These are phyloP conservation scores for Didymella exigua DNA, from an alignment of 2,329 filamentous ascomycete species.

Conservation along the genomic window DNA sequence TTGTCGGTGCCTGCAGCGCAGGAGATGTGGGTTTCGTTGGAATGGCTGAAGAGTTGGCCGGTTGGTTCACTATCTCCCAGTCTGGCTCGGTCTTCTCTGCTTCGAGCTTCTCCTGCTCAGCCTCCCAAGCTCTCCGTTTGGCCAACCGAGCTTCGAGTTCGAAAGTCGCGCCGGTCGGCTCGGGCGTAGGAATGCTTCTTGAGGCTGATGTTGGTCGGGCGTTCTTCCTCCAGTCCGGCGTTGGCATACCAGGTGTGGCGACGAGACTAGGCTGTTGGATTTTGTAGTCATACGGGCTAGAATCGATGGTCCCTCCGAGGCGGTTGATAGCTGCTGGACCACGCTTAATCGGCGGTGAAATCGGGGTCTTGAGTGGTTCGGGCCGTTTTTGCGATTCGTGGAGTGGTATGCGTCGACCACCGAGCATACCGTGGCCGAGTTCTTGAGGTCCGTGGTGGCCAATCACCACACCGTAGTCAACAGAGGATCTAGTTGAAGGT, in stretches of 20 bases:
- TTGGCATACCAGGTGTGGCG: not conserved
- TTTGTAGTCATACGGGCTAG: conserved; percentile 4
- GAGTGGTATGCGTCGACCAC: not conserved
- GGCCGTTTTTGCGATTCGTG: conserved; percentile 22
- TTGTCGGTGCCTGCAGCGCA: not conserved
- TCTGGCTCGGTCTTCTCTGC: not conserved
- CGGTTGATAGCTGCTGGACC: not conserved
- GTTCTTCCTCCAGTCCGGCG: conserved; percentile 5
- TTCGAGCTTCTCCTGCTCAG: conserved; percentile 14
- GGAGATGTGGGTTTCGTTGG: not conserved
- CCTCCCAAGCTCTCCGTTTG: conserved; percentile 4
- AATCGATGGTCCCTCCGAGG: conserved; percentile 12
- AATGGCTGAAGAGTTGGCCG: not conserved
- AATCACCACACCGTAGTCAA: not conserved
- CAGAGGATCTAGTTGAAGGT: not conserved
- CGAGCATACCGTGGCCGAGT: not conserved
- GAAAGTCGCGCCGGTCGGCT: not conserved
- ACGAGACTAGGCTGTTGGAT: not conserved
- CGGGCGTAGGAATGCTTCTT: conserved; percentile 7
- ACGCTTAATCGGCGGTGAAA: conserved; percentile 9
- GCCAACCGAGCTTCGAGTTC: conserved; percentile 15
- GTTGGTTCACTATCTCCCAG: not conserved
- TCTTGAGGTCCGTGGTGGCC: not conserved
- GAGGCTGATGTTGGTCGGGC: conserved; percentile 4
- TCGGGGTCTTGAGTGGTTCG: conserved; percentile 17